phyloP scores from a whole-genome alignment of 768 basidiomycete genomes.

The Artomyces pyxidatus region DNA sequence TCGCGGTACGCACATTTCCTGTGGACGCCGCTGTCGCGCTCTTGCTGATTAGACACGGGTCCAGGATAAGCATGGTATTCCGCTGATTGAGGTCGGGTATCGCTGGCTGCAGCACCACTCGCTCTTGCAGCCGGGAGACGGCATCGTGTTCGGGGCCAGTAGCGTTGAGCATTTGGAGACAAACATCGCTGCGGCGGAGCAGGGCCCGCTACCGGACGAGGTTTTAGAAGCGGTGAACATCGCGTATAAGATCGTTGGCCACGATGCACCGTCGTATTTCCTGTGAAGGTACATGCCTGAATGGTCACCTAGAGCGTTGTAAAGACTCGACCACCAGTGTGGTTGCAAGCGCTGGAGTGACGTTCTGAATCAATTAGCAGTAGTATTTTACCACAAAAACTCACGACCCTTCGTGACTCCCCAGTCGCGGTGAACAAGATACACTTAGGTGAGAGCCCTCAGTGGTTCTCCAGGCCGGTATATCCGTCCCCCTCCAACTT shows the following conservation, averaged over 20 bases:
- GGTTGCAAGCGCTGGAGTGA: no score
- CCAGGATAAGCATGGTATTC: conserved; percentile 37
- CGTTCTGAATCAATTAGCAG: no score
- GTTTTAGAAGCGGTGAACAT: conserved; percentile 44
- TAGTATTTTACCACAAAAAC: no score
- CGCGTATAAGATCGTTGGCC: conserved; percentile 33
- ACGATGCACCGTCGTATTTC: conserved; percentile 2
- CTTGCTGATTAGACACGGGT: not conserved
- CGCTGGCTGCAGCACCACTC: conserved; percentile 60
- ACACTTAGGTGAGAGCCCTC: no score
- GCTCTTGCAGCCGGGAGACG: conserved; percentile 32
- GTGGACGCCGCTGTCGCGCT: not conserved
- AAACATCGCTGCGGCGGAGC: conserved; percentile 38
- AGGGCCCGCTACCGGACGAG: conserved; percentile 46
- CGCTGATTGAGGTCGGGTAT: conserved; percentile 45
- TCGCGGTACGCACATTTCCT: conserved; percentile 27
- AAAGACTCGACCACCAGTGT: no score
- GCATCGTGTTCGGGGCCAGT: conserved; percentile 42
- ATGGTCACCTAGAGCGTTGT: no score
- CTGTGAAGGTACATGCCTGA: no score
- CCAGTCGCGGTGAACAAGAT: no score
- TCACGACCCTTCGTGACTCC: no score
- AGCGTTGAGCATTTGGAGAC: conserved; percentile 35
- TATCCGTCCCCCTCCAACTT: no score
- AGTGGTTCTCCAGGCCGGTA: no score